Evolutionary conservation across 257 asterid genomes (phyloP).

Genomic region (Solanum neorickii): DNA sequence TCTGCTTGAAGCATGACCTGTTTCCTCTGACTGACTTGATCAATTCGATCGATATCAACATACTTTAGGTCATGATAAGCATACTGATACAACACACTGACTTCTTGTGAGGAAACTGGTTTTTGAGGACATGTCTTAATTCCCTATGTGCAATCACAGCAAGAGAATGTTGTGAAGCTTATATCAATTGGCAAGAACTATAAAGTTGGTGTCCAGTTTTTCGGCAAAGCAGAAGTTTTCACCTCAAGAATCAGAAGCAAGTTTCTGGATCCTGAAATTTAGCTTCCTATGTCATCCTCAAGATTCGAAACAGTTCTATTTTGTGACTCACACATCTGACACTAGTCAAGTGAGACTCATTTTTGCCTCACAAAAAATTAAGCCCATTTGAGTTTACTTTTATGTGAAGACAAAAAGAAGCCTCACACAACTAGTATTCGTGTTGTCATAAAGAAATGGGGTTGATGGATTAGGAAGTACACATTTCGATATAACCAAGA

Average conservation of each 20-base stretch:
- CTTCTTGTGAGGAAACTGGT: neutral
- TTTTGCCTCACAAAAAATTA: neutral
- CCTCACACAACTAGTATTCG: neutral
- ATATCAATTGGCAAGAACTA: neutral
- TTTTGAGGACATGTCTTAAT: neutral
- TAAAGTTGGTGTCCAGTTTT: neutral
- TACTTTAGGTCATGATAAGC: neutral
- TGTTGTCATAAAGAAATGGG: neutral
- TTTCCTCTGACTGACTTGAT: neutral
- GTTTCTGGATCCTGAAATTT: neutral
- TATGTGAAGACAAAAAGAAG: neutral
- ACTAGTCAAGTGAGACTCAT: neutral
- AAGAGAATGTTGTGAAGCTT: neutral
- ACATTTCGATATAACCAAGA: neutral
- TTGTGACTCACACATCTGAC: neutral
- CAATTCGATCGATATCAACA: neutral
- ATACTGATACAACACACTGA: neutral
- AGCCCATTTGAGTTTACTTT: neutral
- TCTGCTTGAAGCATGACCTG: neutral
- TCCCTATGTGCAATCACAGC: neutral
- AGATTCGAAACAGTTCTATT: neutral
- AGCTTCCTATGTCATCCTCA: neutral
- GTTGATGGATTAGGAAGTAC: neutral
- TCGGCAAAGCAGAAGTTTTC: neutral
- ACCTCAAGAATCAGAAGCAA: neutral